Evolutionary conservation across 306 rosid genomes (phyloP), one percentile per base, ranked within the genome.

Genomic region (Prunus padus): DNA sequence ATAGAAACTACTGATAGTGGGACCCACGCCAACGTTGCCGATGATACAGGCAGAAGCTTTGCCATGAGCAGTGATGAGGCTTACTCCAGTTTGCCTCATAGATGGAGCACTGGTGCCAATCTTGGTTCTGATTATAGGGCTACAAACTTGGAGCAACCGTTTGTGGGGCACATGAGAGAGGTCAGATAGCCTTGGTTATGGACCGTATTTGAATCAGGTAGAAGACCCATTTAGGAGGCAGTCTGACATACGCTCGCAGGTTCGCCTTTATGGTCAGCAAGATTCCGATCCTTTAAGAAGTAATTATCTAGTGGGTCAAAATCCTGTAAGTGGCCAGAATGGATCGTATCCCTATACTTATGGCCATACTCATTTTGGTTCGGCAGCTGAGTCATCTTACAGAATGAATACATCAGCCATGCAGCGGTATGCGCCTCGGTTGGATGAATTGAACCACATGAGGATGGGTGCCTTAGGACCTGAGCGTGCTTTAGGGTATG

Each of bases 361-460:
- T 20, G 18, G 56, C 33, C 86, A 86, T 75, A 67, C 78, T 22
- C 76, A 31, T 50, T 47, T 4, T 20, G 83, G 82, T 78, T 54
- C 81, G 0, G 54, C 33, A 12, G 25, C 82, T 4, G 82, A 79
- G 60, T 40, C 80, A 15, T 65, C 88, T 59, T 86, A 79, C 80
- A 49, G 72, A 70, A 89, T 22, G 65, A 76, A 59, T 69, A 74
- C 77, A 11, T 84, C 97, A 13, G 80, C 88, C 37, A 89, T 81
- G 87, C 86, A 84, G 47, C 90, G 87, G 52, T 90, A 90, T 77
- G 86, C 82, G 6, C 91, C 96, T 54, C 88, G 86, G 63, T 31
- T 90, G 20, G 91, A 93, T 67, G 91, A 86, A 70, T 30, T 84
- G 46, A 92, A 87, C 86, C 82, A 76, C 76, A 18, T 22, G 7